phyloP scores from a whole-genome alignment of 345 rosid species.

The Syzygium jambos region DNA sequence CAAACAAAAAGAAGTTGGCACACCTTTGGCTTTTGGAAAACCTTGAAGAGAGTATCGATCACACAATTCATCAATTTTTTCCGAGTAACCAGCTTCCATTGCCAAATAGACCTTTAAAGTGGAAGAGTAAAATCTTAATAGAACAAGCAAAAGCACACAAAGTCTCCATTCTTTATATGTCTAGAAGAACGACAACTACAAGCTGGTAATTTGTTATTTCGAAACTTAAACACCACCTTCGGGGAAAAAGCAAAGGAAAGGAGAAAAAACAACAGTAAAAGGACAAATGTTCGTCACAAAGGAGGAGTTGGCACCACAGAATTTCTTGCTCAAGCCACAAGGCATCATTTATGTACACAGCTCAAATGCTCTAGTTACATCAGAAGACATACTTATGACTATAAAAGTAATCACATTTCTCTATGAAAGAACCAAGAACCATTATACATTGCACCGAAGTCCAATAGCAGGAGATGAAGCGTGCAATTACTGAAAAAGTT shows the following conservation, averaged over 20 bases:
- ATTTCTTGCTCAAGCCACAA: background rate
- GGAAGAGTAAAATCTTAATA: background rate
- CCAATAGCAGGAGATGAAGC: background rate
- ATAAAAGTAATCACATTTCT: background rate
- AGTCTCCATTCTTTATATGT: background rate
- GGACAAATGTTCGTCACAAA: background rate
- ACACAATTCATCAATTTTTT: constrained; percentile 92
- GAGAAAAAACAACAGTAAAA: background rate
- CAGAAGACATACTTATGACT: background rate
- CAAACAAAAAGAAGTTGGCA: background rate
- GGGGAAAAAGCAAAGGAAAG: background rate
- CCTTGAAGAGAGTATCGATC: constrained; percentile 71
- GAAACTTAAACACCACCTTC: background rate
- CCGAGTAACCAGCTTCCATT: constrained; percentile 93
- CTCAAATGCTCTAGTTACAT: background rate
- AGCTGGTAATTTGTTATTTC: background rate
- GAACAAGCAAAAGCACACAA: background rate
- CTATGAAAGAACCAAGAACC: background rate
- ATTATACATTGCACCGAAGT: background rate
- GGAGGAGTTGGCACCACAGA: background rate
- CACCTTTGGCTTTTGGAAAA: constrained; percentile 53
- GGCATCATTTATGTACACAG: background rate
- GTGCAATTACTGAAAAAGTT: background rate
- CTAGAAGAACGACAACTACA: background rate
- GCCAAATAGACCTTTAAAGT: constrained; percentile 77